These are phyloP conservation scores for Thalassia testudinum DNA, from an alignment of 116 monocot genomes.

Conservation along the genomic window DNA sequence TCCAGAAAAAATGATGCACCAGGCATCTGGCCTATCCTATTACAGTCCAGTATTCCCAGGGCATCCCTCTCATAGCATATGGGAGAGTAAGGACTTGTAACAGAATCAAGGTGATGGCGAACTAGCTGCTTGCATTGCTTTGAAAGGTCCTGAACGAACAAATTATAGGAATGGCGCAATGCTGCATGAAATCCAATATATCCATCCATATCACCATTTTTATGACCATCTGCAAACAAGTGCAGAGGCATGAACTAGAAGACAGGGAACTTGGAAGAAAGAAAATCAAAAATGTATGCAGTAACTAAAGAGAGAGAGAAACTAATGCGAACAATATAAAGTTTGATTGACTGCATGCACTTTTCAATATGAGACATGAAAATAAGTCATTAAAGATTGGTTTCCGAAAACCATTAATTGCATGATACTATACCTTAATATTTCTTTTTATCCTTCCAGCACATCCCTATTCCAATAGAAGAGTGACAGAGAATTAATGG, in stretches of 20 bases:
- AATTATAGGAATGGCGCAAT: slow-evolving; percentile 55
- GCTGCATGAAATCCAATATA: slow-evolving; percentile 90
- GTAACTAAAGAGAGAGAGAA: not conserved
- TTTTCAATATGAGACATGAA: too few species aligned
- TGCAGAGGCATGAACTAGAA: not conserved
- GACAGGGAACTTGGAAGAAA: too few species aligned
- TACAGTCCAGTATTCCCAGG: slow-evolving; percentile 3
- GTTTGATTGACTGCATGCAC: too few species aligned
- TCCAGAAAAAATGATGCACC: slow-evolving; percentile 37
- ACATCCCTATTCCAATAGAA: too few species aligned
- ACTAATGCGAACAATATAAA: not conserved
- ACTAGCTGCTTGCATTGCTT: slow-evolving; percentile 97
- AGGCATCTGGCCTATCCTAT: slow-evolving; percentile 25
- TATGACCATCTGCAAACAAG: slow-evolving; percentile 25
- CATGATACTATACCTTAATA: too few species aligned
- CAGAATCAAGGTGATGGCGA: slow-evolving; percentile 85
- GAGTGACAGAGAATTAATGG: too few species aligned
- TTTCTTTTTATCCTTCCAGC: too few species aligned
- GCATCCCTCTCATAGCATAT: slow-evolving; percentile 57
- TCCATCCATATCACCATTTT: slow-evolving; percentile 70
- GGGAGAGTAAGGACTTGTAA: slow-evolving; percentile 76
- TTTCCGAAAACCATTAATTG: too few species aligned
- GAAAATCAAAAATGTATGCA: too few species aligned
- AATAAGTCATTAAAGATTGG: too few species aligned
- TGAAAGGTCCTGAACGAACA: slow-evolving; percentile 62